These are phyloP conservation scores for Xylaria intraflava DNA, from an alignment of 495 filamentous ascomycete genomes.

Conservation along the genomic window DNA sequence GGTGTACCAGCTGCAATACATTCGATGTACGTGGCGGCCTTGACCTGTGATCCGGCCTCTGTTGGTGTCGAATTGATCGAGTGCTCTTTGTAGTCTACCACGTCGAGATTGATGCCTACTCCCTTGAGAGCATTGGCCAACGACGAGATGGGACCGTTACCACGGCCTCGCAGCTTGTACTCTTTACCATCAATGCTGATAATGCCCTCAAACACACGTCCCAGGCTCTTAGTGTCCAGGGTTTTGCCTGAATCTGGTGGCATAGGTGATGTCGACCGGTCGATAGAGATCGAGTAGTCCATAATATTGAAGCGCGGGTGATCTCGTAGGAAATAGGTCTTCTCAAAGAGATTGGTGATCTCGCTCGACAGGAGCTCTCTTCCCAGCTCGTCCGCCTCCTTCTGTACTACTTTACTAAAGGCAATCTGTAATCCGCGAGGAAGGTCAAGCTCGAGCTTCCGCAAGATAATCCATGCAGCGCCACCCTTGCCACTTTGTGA, in stretches of 20 bases:
- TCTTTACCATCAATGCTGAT: constrained; percentile 77
- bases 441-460: constrained; percentile 81
- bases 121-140: constrained; percentile 73
- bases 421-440: constrained; percentile 89
- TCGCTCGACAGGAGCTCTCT: constrained; percentile 79
- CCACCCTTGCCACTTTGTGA: constrained; percentile 94
- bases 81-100: constrained; percentile 94
- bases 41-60: constrained; percentile 68
- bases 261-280: constrained; percentile 71
- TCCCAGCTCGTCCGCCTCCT: constrained; percentile 61
- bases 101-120: constrained; percentile 86
- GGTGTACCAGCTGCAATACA: constrained; percentile 65
- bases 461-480: constrained; percentile 89
- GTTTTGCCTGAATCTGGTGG: constrained; percentile 62
- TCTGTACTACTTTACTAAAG: constrained; percentile 83
- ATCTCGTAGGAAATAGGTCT: constrained; percentile 73
- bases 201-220: constrained; percentile 80
- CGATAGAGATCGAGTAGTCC: constrained; percentile 86
- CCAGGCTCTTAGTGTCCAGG: constrained; percentile 67
- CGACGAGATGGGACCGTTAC: constrained; percentile 86
- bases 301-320: constrained; percentile 81
- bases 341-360: constrained; percentile 79
- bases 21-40: constrained; percentile 91
- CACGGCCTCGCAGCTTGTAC: constrained; percentile 68
- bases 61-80: constrained; percentile 45